Base-by-base conservation (phyloP, 257 asterid genomes). In the Przewalskia tangutica region DNA sequence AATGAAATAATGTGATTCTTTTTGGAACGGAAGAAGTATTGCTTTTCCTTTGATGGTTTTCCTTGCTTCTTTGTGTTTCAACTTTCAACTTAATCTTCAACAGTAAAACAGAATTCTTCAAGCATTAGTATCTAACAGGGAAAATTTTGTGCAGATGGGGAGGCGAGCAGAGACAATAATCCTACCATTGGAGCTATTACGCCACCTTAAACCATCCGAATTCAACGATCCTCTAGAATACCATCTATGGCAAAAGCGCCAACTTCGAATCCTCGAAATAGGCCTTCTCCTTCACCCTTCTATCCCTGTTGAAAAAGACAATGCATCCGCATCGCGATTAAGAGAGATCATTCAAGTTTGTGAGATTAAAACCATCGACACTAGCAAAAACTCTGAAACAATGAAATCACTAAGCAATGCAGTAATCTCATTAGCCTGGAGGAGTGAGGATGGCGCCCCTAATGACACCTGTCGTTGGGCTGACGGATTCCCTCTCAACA, bases 171-270 rank as follows among this genome's bases (percentile, higher is more conserved):
- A 93, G 90, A 90, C 95, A 23, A 89, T 93, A 17, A 90, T 93
- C 89, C 91, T 93, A 27, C 97, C 97, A 2, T 81, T 93, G 1
- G 97, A 93, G 89, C 90, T 93, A 1, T 84, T 93, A 4, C 95
- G 91, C 70, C 94, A 93, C 59, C 80, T 90, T 18, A 93, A 87
- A 78, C 97, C 97, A 6, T 90, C 95, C 0, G 97, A 93, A 55
- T 93, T 92, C 87, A 84, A 77, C 46, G 89, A 91, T 73, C 83
- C 90, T 6, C 85, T 85, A 1, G 97, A 92, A 76, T 93, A 92
- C 88, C 95, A 92, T 85, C 59, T 88, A 23, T 93, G 97, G 97
- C 97, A 93, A 53, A 86, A 83, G 63, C 92, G 97, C 0, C 97
- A 90, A 46, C 82, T 93, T 3, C 89, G 86, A 46, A 82, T 93